Base-by-base conservation (phyloP, 768 basidiomycete species). In the Tricholoma matsutake region DNA sequence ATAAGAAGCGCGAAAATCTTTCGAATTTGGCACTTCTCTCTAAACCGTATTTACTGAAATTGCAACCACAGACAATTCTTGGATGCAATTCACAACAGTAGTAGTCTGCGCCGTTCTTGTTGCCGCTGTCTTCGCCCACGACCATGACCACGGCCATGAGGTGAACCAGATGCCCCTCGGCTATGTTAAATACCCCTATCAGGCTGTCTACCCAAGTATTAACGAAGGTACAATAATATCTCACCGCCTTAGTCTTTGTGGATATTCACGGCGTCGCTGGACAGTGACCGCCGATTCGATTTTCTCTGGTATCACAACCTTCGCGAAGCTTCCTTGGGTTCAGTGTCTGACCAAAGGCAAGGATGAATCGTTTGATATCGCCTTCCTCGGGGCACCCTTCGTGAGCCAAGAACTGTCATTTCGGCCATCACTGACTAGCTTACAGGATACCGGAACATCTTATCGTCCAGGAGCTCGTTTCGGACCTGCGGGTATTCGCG, bases 381-480 rank as follows among this genome's bases (percentile, higher is more conserved):
- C 91, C 22, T 85, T 96, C 71, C 73, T 95, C 41, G 93, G 89
- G 31, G 89, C 88, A 41, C 89, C 88, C 1, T 91, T 91, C 67
- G 87, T 88, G 74, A 69, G 83, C 69, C 20, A 4, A 25, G 8
- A 9, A n/a, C 20, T 25, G 18, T 56, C 18, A 58, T 47, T 5
- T 58, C 20, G 49, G 16, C 1, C 51, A 25, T 18, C 45, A 39
- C 43, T 28, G 16, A 63, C 11, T 55, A 28, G 47, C 31, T 32
- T 55, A 22, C 54, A 87, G 86, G 86, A 90, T 59, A 88, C 87
- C 22, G 86, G 84, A 0, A 89, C 89, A 5, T 88, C 88, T 52
- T 93, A 91, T 71, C 81, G 91, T 6, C 88, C 89, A 1, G 92
- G 92, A 37, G 93, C 92, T 32, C 83, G 92, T 13, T 94, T 94